phyloP scores from a whole-genome alignment of 768 basidiomycete genomes.

The Russula vinacea region DNA sequence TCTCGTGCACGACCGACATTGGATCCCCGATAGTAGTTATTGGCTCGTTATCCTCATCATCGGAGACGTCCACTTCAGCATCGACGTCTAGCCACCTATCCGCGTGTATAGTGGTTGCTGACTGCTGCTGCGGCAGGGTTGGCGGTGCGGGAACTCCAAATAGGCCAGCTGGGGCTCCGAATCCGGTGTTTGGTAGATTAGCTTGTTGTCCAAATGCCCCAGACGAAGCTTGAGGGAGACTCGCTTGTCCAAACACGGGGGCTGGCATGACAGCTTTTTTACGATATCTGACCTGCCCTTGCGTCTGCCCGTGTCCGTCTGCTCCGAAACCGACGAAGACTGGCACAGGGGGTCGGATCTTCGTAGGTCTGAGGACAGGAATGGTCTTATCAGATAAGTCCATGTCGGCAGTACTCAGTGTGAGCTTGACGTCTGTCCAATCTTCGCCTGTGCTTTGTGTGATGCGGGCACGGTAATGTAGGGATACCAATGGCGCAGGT shows the following conservation, averaged over 20 bases:
- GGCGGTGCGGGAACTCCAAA: not conserved
- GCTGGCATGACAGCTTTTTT: no score
- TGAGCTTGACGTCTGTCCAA: slow-evolving; percentile 51
- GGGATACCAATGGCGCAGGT: slow-evolving; percentile 43
- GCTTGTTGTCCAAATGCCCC: no score
- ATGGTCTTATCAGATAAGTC: slow-evolving; percentile 42
- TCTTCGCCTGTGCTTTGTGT: slow-evolving; percentile 58
- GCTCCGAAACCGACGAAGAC: not conserved
- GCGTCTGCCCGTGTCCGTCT: no score
- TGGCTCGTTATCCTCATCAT: not conserved
- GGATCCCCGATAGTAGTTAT: slow-evolving; percentile 35
- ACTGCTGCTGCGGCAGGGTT: not conserved
- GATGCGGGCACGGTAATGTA: slow-evolving; percentile 56
- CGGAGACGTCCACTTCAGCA: not conserved
- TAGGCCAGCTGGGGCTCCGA: not conserved
- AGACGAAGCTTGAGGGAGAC: no score
- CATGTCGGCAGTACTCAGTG: slow-evolving; percentile 49
- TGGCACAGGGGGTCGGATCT: slow-evolving; percentile 8
- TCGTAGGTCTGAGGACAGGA: slow-evolving; percentile 25
- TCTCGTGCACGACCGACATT: slow-evolving; percentile 48
- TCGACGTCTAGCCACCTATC: slow-evolving; percentile 6
- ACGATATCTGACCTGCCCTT: no score
- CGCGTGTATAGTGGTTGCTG: no score
- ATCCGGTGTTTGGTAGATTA: no score
- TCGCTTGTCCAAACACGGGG: no score